Conservation (phyloP, 169 alveolate genomes). For the Plasmodium adleri region DNA sequence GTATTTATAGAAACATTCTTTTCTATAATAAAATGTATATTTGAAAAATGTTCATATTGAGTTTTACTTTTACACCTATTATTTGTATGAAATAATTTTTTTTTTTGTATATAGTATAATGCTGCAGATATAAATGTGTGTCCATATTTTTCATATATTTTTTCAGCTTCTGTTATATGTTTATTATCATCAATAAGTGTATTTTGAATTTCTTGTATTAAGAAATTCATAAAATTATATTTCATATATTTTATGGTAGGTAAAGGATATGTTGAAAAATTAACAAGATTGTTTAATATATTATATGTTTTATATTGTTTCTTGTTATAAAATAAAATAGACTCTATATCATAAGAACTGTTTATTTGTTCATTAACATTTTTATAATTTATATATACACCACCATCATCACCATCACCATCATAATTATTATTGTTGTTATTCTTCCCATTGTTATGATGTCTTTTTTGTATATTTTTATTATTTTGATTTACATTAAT, state of each 20-base stretch:
- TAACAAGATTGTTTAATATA: constrained; percentile 26
- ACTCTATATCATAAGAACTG: background rate
- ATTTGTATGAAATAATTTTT: constrained; percentile 40
- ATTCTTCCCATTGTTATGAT: background rate
- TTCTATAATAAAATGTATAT: constrained; percentile 68
- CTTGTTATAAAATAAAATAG: constrained; percentile 68
- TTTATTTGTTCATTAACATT: background rate
- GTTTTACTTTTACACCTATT: constrained; percentile 20
- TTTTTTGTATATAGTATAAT: constrained; percentile 71
- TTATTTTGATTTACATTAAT: background rate
- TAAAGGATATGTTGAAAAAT: constrained; percentile 28
- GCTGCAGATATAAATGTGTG: constrained; percentile 63
- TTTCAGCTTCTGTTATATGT: constrained; percentile 58
- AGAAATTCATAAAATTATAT: constrained; percentile 39
- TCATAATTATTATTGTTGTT: background rate
- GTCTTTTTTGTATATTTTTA: background rate
- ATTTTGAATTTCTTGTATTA: constrained; percentile 49
- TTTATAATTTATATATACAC: background rate
- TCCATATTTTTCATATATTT: constrained; percentile 61
- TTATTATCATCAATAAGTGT: constrained; percentile 38
- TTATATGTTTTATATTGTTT: constrained; percentile 38
- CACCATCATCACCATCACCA: background rate
- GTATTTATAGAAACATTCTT: constrained; percentile 25
- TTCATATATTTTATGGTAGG: constrained; percentile 43
- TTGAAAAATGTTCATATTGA: background rate